Base-by-base conservation (phyloP, 768 basidiomycete species). In the Clathrus columnatus region DNA sequence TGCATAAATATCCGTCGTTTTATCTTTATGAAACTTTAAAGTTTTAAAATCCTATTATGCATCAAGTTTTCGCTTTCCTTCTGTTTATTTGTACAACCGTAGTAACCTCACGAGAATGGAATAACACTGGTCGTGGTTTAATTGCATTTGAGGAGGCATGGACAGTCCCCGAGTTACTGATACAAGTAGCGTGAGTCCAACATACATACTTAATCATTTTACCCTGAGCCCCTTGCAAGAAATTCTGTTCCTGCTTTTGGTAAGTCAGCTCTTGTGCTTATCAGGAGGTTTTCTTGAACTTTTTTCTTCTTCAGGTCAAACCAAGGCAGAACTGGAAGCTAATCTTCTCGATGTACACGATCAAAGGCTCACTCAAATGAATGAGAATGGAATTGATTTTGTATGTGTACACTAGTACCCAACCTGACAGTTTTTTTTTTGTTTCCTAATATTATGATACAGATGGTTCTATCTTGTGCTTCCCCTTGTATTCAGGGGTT, bases 401-500 rank as follows among this genome's bases (percentile, higher is more conserved):
- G 54, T 55, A 17, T 28, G 44, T 17, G 23, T 50, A 10, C 20
- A 23, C 20, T 30, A n/a, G 24, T 51, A 41, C 20, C 42, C 4
- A n/a, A n/a, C n/a, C n/a, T n/a, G n/a, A 1, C 3, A 10, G 24
- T 14, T 51, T 18, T 11, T 41, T 51, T 28, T 18, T n/a, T 20
- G n/a, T 45, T 23, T 16, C n/a, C 7, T 53, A 14, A 17, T 10
- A 32, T 48, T 32, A 20, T 4, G 7, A 17, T 20, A 6, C 44
- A 53, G 45, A 58, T 58, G 57, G 57, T 58, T 27, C 36, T 58
- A 20, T 58, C 57, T 14, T 58, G 50, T 36, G 54, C 57, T 23
- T 29, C 53, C 16, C 57, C 57, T 28, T 52, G 57, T 30, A 36
- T 54, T 26, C 57, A 58, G 26, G 57, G 57, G 16, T 27, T 58